Base-by-base conservation (phyloP, 73 alveolate genomes). In the Symbiodinium natans region DNA sequence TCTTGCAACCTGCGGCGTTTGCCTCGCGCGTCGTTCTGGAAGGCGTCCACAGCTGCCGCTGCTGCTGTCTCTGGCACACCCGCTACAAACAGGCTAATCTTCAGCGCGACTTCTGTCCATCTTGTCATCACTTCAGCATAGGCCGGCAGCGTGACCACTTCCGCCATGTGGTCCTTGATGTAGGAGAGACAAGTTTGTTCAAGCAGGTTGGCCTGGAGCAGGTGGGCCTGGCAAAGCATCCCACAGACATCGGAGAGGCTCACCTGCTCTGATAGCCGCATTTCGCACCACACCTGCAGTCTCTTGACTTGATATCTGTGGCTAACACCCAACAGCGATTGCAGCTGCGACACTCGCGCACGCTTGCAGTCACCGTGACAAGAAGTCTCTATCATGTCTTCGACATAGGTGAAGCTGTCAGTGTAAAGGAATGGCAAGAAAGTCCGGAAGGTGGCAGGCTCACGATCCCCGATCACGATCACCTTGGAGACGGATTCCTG, bases 401-500 rank as follows among this genome's bases (percentile, higher is more conserved):
- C 36, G 13, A 25, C 27, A 9, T 25, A 27, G 80, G 31, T 6
- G 36, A 63, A 9, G 17, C 38, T 25, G 33, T 63, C 80, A 19
- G 80, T 63, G 80, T 63, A 63, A 36, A 63, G 21, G 19, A 63
- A 63, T 17, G 1, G 31, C 80, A 63, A 36, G 13, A 63, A 63
- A 17, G 80, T 36, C 40, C 27, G 19, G 80, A 63, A 63, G 40
- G 80, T 63, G 80, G 21, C 33, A 13, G 33, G 36, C 0, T 63
- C 80, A 36, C 80, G 27, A 36, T 63, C 80, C 33, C 27, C 80
- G 36, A 63, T 63, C 80, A 21, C 38, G 80, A 63, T 63, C 36
- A 63, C 80, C 23, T 63, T 88, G 86, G 95, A 88, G 43, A 88
- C 43, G 95, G 86, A 38, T 33, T 88, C 95, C 52, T 59, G 75